Evolutionary conservation across 2,329 filamentous ascomycete species (phyloP).

Genomic region (Ophiostoma quercus): DNA sequence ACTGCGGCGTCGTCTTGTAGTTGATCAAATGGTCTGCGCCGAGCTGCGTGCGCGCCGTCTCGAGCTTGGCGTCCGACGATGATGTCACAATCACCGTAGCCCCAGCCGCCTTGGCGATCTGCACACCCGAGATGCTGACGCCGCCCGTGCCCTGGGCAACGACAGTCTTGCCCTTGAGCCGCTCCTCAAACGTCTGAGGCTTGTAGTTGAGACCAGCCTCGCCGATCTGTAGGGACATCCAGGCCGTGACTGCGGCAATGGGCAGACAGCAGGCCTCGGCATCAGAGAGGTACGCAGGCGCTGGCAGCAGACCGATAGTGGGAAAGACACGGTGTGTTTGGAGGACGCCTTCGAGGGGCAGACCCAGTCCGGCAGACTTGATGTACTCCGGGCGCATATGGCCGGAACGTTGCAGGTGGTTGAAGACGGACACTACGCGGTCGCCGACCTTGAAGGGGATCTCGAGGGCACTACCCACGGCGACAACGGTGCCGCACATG

Average conservation of each 20-base stretch:
- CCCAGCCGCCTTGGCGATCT: slow-evolving; percentile 50
- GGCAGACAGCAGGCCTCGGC: slow-evolving; percentile 58
- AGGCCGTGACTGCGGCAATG: slow-evolving; percentile 58
- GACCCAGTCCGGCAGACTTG: slow-evolving; percentile 53
- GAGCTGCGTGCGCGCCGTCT: slow-evolving; percentile 41
- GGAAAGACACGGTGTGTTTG: slow-evolving; percentile 57
- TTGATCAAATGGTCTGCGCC: slow-evolving; percentile 52
- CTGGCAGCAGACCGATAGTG: slow-evolving; percentile 49
- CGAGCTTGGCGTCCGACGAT: slow-evolving; percentile 49
- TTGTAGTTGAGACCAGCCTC: slow-evolving; percentile 5
- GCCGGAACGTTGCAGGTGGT: slow-evolving; percentile 52
- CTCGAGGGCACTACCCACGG: slow-evolving; percentile 40
- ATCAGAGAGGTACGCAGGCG: slow-evolving; percentile 52
- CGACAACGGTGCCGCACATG: slow-evolving; percentile 59
- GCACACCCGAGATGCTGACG: slow-evolving; percentile 47
- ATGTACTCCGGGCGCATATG: slow-evolving; percentile 54
- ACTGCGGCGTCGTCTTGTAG: slow-evolving; percentile 48
- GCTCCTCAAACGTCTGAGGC: neutral
- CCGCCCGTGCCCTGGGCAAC: slow-evolving; percentile 53
- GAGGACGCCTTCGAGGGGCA: slow-evolving; percentile 55
- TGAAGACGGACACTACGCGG: slow-evolving; percentile 63
- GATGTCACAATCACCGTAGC: slow-evolving; percentile 51
- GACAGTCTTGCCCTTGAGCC: slow-evolving; percentile 38
- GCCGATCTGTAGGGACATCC: slow-evolving; percentile 49
- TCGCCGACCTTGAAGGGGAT: slow-evolving; percentile 50